phyloP scores from a whole-genome alignment of 345 rosid species.

The Aegle marmelos region DNA sequence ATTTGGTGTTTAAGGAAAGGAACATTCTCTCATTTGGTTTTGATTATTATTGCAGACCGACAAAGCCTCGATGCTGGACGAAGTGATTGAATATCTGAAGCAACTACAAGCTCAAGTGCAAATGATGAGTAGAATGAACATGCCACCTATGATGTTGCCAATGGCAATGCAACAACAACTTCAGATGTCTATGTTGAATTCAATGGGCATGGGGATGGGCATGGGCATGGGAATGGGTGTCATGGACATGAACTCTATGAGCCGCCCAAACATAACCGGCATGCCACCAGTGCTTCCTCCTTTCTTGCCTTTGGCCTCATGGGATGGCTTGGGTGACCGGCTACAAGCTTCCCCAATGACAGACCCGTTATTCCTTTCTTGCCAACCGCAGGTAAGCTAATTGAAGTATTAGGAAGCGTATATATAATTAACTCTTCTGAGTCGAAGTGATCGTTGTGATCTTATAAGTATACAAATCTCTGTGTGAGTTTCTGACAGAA shows the following conservation, averaged over 20 bases:
- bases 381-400: constrained; percentile 57
- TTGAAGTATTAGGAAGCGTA: background rate
- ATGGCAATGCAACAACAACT: constrained; percentile 86
- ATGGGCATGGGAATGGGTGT: constrained; percentile 51
- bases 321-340: constrained; percentile 53
- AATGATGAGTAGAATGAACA: constrained; percentile 74
- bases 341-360: constrained; percentile 44
- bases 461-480: too few species aligned
- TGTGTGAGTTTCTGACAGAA: background rate
- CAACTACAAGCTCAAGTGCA: constrained; percentile 87
- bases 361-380: constrained; percentile 71
- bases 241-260: constrained; percentile 66
- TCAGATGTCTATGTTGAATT: constrained; percentile 80
- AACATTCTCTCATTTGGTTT: background rate
- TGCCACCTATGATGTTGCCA: constrained; percentile 76
- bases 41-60: constrained; percentile 58
- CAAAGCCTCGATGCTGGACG: constrained; percentile 96
- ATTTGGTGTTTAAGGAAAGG: background rate
- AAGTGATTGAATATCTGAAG: constrained; percentile 90
- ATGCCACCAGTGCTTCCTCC: constrained; percentile 49
- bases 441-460: background rate
- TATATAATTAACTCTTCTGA: background rate
- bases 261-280: constrained; percentile 40
- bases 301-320: constrained; percentile 59
- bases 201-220: constrained; percentile 57